Evolutionary conservation across 768 basidiomycete species (phyloP).

Genomic region (Naganishia randhawae): DNA sequence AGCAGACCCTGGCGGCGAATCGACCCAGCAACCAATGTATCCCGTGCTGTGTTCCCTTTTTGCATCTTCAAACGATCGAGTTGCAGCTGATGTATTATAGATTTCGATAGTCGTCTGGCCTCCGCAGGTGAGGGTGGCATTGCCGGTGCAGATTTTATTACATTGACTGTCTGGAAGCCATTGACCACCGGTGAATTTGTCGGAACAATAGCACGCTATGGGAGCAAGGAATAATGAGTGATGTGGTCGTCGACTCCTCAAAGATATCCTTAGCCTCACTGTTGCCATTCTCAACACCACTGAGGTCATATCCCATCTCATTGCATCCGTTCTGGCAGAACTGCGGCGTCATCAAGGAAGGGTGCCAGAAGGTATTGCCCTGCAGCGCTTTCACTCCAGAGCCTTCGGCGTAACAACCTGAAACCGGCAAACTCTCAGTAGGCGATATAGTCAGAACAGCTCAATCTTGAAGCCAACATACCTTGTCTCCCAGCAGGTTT

Average conservation of each 20-base stretch:
- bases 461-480: constrained; percentile 34
- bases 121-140: constrained; percentile 35
- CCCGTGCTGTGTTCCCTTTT: not conserved
- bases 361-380: constrained; percentile 12
- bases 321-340: constrained; percentile 33
- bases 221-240: constrained; percentile 1
- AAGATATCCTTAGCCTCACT: not conserved
- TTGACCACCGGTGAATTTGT: constrained; percentile 26
- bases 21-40: constrained; percentile 32
- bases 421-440: constrained; percentile 32
- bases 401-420: constrained; percentile 33
- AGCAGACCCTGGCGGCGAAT: constrained; percentile 24
- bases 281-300: constrained; percentile 20
- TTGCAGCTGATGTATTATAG: constrained; percentile 29
- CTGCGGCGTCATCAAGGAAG: constrained; percentile 29
- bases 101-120: constrained; percentile 31
- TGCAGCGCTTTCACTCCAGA: constrained; percentile 25
- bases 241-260: not conserved
- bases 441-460: not conserved
- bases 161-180: constrained; percentile 34
- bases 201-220: constrained; percentile 27
- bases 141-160: constrained; percentile 35
- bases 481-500: constrained; percentile 22
- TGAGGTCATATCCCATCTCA: constrained; percentile 30
- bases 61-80: not conserved